Evolutionary conservation across 2,329 filamentous ascomycete species (phyloP), one percentile per base, ranked within the genome.

Genomic region (Claviceps citrina): DNA sequence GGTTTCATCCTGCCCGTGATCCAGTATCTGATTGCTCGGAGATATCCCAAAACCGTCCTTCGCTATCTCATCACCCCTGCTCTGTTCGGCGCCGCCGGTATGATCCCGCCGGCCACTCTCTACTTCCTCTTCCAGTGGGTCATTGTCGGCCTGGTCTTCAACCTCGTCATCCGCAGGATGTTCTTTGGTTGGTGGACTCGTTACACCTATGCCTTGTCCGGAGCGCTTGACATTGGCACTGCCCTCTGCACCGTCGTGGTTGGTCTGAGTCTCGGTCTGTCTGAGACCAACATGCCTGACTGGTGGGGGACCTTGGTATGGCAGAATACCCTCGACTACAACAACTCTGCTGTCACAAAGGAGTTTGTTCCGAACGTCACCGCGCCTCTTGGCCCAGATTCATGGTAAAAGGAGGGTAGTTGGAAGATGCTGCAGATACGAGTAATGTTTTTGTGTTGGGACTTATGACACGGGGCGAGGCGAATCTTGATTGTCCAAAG

Each of bases 141-240:
- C 9, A 62, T 71, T 40, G 63, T 74, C 12, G 72, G 72, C 6
- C 62, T 67, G 39, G 40, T 71, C 41, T 76, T 75, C 60, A 73
- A 76, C 52, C 67, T 65, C 46, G 64, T 55, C 38, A 65, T 76
- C 43, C 64, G 64, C 36, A 54, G 63, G 41, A 59, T 62, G 38
- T 72, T 57, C 54, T 59, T 62, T 15, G 70, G 68, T 19, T 76
- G 71, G 71, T 76, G 71, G 71, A 64, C 51, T 51, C 50, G 46
- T 12, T 77, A 74, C 59, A 78, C 76, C 55, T 77, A 76, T 43
- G 62, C 74, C 39, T 58, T 73, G 0, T 74, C 72, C 8, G 73
- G 72, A 0, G 71, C 68, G 2, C 60, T 77, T 31, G 72, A 76
- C 38, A 67, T 70, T 31, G 73, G 71, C n/a, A 65, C 74, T 1